Conservation (phyloP, 2,329 filamentous ascomycete genomes). For the Chalara sp. region DNA sequence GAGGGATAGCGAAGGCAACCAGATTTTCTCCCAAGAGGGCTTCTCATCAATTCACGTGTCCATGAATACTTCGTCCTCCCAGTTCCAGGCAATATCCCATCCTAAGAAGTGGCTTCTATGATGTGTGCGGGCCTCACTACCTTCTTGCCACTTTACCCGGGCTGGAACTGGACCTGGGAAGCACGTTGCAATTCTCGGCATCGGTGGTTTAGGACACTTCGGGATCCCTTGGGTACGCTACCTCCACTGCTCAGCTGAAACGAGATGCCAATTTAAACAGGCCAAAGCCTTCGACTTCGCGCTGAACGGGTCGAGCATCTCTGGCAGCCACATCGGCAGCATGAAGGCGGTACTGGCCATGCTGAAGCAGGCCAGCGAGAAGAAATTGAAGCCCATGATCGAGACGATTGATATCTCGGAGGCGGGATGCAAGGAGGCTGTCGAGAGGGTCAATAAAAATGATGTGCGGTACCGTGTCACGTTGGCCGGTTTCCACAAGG, state of each 20-base stretch:
- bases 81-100: too few species aligned
- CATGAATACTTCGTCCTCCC: background rate
- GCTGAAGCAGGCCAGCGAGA: constrained; percentile 52
- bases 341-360: constrained; percentile 52
- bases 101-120: too few species aligned
- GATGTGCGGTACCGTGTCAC: too few species aligned
- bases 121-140: too few species aligned
- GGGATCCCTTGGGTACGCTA: constrained; percentile 59
- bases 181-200: constrained; percentile 62
- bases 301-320: constrained; percentile 22
- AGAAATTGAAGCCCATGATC: constrained; percentile 47
- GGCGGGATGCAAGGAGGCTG: constrained; percentile 42
- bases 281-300: constrained; percentile 37
- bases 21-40: constrained; percentile 20
- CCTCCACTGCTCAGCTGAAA: constrained; percentile 42
- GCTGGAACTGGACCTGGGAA: constrained; percentile 39
- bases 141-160: constrained; percentile 28
- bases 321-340: constrained; percentile 54
- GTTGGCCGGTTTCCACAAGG: too few species aligned
- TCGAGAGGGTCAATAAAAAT: too few species aligned
- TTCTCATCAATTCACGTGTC: background rate
- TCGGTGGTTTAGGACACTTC: constrained; percentile 69
- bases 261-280: constrained; percentile 48
- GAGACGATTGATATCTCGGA: constrained; percentile 40
- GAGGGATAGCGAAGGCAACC: background rate